Conservation (phyloP, 2,329 filamentous ascomycete species). For the Venturia carpophila region DNA sequence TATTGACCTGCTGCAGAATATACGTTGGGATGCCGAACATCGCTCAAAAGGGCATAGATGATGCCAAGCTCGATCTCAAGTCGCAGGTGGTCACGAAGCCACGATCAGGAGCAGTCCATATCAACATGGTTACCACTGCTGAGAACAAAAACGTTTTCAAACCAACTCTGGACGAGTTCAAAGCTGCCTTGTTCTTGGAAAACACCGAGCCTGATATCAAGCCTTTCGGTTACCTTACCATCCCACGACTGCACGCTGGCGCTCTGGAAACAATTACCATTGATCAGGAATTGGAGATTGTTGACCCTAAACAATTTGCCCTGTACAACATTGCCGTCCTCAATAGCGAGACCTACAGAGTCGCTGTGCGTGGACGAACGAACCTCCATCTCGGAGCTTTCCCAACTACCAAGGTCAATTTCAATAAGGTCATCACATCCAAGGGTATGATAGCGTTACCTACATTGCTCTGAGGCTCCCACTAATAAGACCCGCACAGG, state of each 20-base stretch:
- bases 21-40: conserved; percentile 53
- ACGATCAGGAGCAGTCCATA: conserved; percentile 39
- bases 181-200: conserved; percentile 43
- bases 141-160: conserved; percentile 44
- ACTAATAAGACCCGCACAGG: conserved; percentile 32
- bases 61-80: conserved; percentile 44
- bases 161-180: conserved; percentile 48
- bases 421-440: conserved; percentile 50
- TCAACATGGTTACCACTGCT: conserved; percentile 43
- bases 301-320: conserved; percentile 39
- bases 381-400: conserved; percentile 44
- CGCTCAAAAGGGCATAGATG: conserved; percentile 47
- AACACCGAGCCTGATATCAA: conserved; percentile 27
- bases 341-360: conserved; percentile 40
- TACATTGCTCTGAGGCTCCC: background rate
- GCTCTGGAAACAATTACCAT: conserved; percentile 37
- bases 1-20: conserved; percentile 30
- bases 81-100: conserved; percentile 46
- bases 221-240: conserved; percentile 38
- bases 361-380: conserved; percentile 46
- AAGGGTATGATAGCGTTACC: conserved; percentile 37
- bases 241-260: conserved; percentile 39
- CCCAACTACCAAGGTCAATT: conserved; percentile 44
- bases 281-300: conserved; percentile 39
- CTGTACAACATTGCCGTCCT: conserved; percentile 44